Conservation (phyloP, 768 basidiomycete genomes). For the Lactifluus pinguis region DNA sequence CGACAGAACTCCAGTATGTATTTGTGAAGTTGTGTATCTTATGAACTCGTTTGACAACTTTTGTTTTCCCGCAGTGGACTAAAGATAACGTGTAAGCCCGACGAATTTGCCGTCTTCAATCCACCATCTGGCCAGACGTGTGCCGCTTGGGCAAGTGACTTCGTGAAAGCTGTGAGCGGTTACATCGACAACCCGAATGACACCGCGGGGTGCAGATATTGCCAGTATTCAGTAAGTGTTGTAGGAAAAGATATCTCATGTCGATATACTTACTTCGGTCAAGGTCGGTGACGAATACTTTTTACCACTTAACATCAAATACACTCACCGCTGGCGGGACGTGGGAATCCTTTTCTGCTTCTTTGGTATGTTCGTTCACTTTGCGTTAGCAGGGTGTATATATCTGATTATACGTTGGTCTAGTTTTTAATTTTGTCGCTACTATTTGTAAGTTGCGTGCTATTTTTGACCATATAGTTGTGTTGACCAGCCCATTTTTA, state of each 20-base stretch:
- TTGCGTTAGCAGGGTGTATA: neutral
- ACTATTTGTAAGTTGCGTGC: constrained; percentile 37
- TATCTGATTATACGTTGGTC: neutral
- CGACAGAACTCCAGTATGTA: constrained; percentile 62
- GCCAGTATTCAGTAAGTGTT: constrained; percentile 43
- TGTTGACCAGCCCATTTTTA: constrained; percentile 20
- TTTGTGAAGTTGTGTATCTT: neutral
- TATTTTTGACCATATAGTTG: neutral
- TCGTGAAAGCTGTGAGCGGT: constrained; percentile 53
- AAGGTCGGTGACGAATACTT: constrained; percentile 63
- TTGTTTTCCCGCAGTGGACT: constrained; percentile 40
- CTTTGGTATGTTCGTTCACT: constrained; percentile 34
- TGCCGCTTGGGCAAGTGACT: constrained; percentile 56
- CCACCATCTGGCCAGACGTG: constrained; percentile 75
- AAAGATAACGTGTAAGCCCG: constrained; percentile 47
- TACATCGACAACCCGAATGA: constrained; percentile 64
- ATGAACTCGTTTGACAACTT: neutral
- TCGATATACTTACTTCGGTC: neutral
- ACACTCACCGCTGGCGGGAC: constrained; percentile 57
- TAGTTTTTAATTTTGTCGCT: constrained; percentile 60
- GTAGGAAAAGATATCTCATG: neutral
- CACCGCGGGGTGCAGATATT: constrained; percentile 59
- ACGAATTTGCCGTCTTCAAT: constrained; percentile 64
- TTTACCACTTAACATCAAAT: constrained; percentile 56
- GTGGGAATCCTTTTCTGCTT: constrained; percentile 56